Conservation (phyloP, 176 grass and related monocot species). For the Bothriochloa decipiens region DNA sequence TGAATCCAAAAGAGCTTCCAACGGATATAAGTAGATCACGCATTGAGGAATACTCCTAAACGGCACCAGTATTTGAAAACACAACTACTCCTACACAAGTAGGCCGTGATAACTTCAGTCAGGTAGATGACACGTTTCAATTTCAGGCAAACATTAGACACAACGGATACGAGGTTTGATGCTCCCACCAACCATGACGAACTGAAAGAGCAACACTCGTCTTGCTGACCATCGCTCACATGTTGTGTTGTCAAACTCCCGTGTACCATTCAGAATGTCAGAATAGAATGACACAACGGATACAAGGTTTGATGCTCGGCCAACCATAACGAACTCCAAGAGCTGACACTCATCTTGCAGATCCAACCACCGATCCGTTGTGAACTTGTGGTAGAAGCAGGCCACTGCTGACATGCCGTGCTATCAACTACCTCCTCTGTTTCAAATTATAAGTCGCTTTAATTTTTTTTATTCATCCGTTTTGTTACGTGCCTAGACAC, state of each 20-base stretch:
- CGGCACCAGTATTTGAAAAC: conserved; percentile 5
- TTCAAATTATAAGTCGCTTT: no score
- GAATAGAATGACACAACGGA: conserved; percentile 32
- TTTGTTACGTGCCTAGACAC: no score
- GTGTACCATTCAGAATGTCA: no score
- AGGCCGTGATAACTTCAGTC: background rate
- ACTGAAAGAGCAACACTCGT: background rate
- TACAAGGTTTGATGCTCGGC: conserved; percentile 38
- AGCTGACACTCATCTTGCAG: background rate
- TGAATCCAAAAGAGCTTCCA: background rate
- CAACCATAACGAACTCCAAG: conserved; percentile 24
- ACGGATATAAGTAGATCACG: background rate
- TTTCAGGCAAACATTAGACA: background rate
- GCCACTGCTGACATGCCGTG: background rate
- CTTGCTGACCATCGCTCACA: no score
- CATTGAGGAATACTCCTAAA: background rate
- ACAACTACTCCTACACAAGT: background rate
- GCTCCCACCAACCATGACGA: background rate
- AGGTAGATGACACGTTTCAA: background rate
- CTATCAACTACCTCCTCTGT: no score
- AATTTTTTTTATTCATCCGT: no score
- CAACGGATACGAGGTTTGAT: background rate
- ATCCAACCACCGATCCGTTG: conserved; percentile 23
- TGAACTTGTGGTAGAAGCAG: conserved; percentile 20
- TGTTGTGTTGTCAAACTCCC: no score